phyloP scores from a whole-genome alignment of 2,329 filamentous ascomycete species.

The Apiospora rasikravindrae region DNA sequence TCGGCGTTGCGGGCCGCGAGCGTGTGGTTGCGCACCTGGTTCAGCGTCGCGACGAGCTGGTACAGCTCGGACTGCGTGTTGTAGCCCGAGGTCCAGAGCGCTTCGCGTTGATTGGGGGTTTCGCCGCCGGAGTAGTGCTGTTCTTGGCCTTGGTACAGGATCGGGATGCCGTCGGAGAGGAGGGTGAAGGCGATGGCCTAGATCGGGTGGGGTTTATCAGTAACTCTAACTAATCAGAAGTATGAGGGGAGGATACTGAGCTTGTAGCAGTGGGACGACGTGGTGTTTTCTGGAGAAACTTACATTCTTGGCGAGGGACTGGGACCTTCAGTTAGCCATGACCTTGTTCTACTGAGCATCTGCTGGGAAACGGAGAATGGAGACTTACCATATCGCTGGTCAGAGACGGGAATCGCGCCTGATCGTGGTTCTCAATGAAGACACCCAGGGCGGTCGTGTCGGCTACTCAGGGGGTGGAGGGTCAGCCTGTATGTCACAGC shows the following conservation, averaged over 20 bases:
- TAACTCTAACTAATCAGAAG: background rate
- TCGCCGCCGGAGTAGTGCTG: conserved; percentile 53
- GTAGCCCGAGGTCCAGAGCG: conserved; percentile 55
- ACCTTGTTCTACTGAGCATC: background rate
- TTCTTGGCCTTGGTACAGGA: conserved; percentile 65
- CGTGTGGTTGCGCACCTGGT: conserved; percentile 52
- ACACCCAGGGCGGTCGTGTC: conserved; percentile 45
- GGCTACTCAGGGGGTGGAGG: conserved; percentile 9
- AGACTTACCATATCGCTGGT: conserved; percentile 46
- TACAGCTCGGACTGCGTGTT: conserved; percentile 50
- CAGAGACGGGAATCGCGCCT: conserved; percentile 49
- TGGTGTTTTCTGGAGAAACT: background rate
- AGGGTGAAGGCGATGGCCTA: conserved; percentile 56
- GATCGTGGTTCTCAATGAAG: conserved; percentile 58
- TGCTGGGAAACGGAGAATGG: conserved; percentile 28
- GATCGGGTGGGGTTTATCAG: too few species aligned
- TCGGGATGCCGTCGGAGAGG: conserved; percentile 59
- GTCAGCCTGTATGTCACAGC: background rate
- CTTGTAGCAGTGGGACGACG: background rate
- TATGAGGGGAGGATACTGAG: background rate
- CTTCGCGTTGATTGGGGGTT: conserved; percentile 54
- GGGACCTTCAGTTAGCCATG: background rate
- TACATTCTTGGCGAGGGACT: conserved; percentile 52
- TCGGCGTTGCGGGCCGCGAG: conserved; percentile 48
- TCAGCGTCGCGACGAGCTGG: conserved; percentile 50